Conservation (phyloP, 164 flowering plant species). For the Taxillus chinensis region DNA sequence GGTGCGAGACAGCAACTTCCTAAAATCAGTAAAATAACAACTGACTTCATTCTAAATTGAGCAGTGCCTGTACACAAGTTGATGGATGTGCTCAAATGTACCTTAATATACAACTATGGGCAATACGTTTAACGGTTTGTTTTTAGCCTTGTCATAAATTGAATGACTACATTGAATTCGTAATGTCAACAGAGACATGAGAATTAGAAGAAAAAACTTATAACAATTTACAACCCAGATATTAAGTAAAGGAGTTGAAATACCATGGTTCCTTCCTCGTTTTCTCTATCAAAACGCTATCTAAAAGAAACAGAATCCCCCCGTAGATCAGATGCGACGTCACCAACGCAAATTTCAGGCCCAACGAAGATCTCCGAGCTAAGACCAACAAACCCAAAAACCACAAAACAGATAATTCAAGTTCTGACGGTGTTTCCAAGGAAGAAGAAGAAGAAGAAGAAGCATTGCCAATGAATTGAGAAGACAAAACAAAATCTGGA, state of each 20-base stretch:
- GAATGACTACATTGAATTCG: background rate
- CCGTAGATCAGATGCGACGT: conserved; percentile 49
- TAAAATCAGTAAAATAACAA: no score
- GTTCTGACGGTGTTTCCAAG: no score
- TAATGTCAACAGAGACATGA: no score
- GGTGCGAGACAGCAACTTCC: no score
- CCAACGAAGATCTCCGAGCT: conserved; percentile 68
- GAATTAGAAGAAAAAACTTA: no score
- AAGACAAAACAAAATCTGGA: no score
- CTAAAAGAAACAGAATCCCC: conserved; percentile 55
- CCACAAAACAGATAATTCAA: background rate
- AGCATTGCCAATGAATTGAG: no score
- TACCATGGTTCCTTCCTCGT: conserved; percentile 67
- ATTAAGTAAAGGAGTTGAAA: background rate
- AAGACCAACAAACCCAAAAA: conserved; percentile 12
- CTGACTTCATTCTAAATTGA: no score
- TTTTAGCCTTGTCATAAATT: background rate
- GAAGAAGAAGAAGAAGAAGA: no score
- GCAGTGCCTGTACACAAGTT: background rate
- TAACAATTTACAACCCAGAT: background rate
- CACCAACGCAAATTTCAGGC: conserved; percentile 59
- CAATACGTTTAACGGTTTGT: background rate
- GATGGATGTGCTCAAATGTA: background rate
- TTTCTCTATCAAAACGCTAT: conserved; percentile 43
- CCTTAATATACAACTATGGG: background rate